phyloP scores from a whole-genome alignment of 352 stramenopile genomes.

The Peronospora farinosa region DNA sequence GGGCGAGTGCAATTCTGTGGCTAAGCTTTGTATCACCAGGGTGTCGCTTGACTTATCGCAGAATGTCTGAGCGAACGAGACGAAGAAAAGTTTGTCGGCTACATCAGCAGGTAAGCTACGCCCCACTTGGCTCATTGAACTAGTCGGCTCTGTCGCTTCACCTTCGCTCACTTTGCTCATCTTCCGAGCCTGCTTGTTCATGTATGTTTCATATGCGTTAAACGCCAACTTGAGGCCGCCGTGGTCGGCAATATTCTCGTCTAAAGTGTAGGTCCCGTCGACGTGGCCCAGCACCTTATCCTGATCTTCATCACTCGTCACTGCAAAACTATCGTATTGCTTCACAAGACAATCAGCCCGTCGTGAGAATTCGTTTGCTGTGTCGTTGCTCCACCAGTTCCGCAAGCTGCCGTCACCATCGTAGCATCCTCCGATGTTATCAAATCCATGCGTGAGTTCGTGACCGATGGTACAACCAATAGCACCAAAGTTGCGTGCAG shows the following conservation, averaged over 20 bases:
- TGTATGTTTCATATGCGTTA: slow-evolving; percentile 45
- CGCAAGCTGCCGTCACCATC: slow-evolving; percentile 85
- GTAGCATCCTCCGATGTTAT: slow-evolving; percentile 88
- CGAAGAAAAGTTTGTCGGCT: slow-evolving; percentile 67
- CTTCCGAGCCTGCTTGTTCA: slow-evolving; percentile 16
- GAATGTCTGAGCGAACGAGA: slow-evolving; percentile 71
- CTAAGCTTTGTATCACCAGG: slow-evolving; percentile 41
- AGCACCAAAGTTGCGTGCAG: slow-evolving; percentile 89
- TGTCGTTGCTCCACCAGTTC: slow-evolving; percentile 90
- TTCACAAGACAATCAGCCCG: no score
- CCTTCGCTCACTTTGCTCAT: slow-evolving; percentile 22
- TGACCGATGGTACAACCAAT: slow-evolving; percentile 93
- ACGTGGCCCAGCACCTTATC: slow-evolving; percentile 49
- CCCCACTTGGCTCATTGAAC: slow-evolving; percentile 16
- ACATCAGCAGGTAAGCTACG: slow-evolving; percentile 11
- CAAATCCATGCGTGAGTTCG: slow-evolving; percentile 95
- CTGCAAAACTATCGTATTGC: slow-evolving; percentile 51
- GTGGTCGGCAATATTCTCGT: slow-evolving; percentile 83
- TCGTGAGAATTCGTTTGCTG: slow-evolving; percentile 61
- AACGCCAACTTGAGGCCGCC: slow-evolving; percentile 72
- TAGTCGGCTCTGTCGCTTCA: slow-evolving; percentile 8
- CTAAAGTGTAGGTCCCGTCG: slow-evolving; percentile 75
- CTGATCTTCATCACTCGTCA: slow-evolving; percentile 34
- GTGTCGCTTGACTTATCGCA: slow-evolving; percentile 62
- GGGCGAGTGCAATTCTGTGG: slow-evolving; percentile 56